These are phyloP conservation scores for Pyrenophora graminea DNA, from an alignment of 2,329 filamentous ascomycete species.

Conservation along the genomic window DNA sequence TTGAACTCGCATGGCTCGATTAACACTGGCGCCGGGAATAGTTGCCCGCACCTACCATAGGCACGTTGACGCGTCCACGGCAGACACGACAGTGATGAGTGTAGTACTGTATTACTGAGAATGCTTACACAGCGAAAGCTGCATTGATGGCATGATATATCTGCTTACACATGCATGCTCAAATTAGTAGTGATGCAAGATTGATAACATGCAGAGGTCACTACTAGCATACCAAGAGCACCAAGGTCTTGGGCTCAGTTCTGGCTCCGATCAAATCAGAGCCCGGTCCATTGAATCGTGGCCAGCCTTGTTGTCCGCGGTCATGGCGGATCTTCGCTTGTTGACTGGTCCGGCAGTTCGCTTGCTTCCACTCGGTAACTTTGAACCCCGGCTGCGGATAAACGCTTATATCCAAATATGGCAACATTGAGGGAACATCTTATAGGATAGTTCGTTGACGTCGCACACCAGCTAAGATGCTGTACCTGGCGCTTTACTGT, in stretches of 20 bases:
- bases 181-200: background rate
- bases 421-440: background rate
- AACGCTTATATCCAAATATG: background rate
- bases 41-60: background rate
- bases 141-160: too few relatives aligned
- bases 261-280: background rate
- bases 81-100: background rate
- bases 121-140: background rate
- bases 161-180: background rate
- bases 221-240: background rate
- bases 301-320: background rate
- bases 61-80: background rate
- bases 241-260: too few relatives aligned
- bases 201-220: background rate
- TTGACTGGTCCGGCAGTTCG: background rate
- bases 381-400: background rate
- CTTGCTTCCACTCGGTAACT: background rate
- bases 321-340: background rate
- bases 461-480: background rate
- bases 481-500: background rate
- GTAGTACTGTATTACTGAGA: background rate
- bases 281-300: background rate
- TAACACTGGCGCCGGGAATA: background rate
- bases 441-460: background rate
- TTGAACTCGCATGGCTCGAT: background rate